phyloP scores from a whole-genome alignment of 1,284 basidiomycete species.

The Cryptococcus hybrid region DNA sequence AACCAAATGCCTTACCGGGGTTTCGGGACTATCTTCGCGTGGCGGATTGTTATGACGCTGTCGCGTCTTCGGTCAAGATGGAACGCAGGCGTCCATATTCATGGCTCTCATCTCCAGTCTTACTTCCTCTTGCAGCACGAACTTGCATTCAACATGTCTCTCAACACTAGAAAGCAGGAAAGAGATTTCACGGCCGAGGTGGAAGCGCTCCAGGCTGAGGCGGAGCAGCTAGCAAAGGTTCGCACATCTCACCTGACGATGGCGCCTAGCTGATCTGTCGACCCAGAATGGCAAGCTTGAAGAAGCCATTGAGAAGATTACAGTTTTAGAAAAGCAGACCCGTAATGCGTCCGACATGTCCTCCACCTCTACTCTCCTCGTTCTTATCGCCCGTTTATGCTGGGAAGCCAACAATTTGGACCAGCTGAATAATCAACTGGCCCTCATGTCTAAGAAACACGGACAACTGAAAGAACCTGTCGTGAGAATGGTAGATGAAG shows the following conservation, averaged over 20 bases:
- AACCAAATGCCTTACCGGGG: no score
- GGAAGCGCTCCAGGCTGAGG: conserved; percentile 52
- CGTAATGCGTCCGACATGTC: conserved; percentile 92
- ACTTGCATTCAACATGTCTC: conserved; percentile 32
- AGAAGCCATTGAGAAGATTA: conserved; percentile 85
- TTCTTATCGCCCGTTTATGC: conserved; percentile 66
- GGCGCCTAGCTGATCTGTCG: conserved; percentile 5
- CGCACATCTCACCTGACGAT: conserved; percentile 5
- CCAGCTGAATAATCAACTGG: conserved; percentile 71
- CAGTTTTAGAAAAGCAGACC: conserved; percentile 90
- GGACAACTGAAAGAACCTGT: conserved; percentile 92
- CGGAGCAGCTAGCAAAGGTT: conserved; percentile 52
- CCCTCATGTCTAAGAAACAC: conserved; percentile 87
- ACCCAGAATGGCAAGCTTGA: conserved; percentile 66
- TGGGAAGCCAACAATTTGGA: conserved; percentile 64
- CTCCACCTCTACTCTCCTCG: conserved; percentile 84
- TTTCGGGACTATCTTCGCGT: no score
- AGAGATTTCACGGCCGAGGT: conserved; percentile 57
- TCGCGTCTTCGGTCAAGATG: no score
- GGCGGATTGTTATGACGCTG: no score
- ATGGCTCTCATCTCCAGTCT: neutral
- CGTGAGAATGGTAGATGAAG: conserved; percentile 84
- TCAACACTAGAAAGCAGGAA: conserved; percentile 54
- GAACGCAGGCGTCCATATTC: neutral
- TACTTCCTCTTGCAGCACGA: neutral